These are phyloP conservation scores for Teunomyces gatunensis DNA, from an alignment of 805 yeast species.

Conservation along the genomic window DNA sequence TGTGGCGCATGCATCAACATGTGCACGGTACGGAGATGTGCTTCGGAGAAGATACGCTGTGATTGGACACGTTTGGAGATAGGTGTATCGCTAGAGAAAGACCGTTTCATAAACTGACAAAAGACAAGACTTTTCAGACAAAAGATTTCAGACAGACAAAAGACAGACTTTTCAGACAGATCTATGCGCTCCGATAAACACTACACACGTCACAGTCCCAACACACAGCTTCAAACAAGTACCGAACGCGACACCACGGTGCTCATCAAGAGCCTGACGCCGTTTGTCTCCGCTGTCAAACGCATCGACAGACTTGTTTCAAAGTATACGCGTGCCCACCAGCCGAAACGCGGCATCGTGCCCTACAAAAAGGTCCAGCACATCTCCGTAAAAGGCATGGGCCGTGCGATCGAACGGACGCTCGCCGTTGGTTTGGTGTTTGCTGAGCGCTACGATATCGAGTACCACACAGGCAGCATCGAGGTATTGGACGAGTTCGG, in stretches of 20 bases:
- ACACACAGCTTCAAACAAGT: conserved; percentile 37
- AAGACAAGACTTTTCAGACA: too few species aligned
- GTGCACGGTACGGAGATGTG: conserved; percentile 27
- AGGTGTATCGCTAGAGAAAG: neutral
- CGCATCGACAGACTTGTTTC: conserved; percentile 53
- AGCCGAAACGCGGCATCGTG: conserved; percentile 24
- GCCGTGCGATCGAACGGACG: conserved; percentile 60
- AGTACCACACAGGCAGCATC: conserved; percentile 60
- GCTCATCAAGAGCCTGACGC: conserved; percentile 62
- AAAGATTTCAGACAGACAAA: neutral
- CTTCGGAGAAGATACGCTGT: conserved; percentile 27
- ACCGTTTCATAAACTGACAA: neutral
- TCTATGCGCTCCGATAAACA: neutral
- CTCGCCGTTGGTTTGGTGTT: conserved; percentile 62
- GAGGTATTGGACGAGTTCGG: conserved; percentile 70
- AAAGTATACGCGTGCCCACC: conserved; percentile 33
- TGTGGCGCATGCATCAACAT: conserved; percentile 24
- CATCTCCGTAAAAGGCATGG: conserved; percentile 71
- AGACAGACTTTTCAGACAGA: neutral
- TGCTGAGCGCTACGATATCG: conserved; percentile 52
- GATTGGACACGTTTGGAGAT: conserved; percentile 21
- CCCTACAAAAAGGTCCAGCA: conserved; percentile 41
- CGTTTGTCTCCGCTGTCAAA: conserved; percentile 71
- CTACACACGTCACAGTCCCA: conserved; percentile 53
- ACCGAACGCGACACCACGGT: conserved; percentile 48